Conservation (phyloP, 2,329 filamentous ascomycete genomes). For the Chalaropsis ovoidea region DNA sequence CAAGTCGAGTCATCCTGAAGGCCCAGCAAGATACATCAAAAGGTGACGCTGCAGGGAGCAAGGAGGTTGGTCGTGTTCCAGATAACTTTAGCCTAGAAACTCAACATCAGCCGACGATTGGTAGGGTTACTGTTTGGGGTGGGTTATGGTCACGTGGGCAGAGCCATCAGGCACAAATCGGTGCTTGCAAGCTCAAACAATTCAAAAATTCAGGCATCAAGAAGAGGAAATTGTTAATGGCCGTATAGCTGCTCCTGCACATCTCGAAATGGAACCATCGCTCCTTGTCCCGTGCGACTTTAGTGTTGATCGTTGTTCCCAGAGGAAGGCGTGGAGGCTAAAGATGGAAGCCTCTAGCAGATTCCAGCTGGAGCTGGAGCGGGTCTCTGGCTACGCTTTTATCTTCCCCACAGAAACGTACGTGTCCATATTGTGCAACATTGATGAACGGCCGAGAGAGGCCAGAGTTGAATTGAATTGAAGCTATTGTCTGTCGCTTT, state of each 20-base stretch:
- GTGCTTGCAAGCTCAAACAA: background rate
- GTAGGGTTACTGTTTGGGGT: background rate
- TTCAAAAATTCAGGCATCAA: background rate
- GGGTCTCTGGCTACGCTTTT: background rate
- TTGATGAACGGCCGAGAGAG: too few species aligned
- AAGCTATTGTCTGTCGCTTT: background rate
- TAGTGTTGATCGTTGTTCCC: slow-evolving; percentile 10
- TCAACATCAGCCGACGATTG: too few species aligned
- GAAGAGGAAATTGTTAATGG: slow-evolving; percentile 4
- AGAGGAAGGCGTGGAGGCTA: slow-evolving; percentile 6
- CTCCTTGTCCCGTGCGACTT: slow-evolving; percentile 6
- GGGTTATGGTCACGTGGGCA: background rate
- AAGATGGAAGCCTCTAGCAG: slow-evolving; percentile 15
- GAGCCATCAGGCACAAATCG: background rate
- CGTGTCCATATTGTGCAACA: too few species aligned
- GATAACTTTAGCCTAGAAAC: too few species aligned
- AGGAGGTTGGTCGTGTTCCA: too few species aligned
- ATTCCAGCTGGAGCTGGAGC: slow-evolving; percentile 11
- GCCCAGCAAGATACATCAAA: too few species aligned
- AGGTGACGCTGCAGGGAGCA: too few species aligned
- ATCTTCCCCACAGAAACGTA: background rate
- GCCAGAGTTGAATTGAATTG: background rate
- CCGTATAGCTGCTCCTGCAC: background rate
- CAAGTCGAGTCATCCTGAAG: background rate
- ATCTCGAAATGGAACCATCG: background rate